Evolutionary conservation across 805 yeast genomes (phyloP), one percentile per base, ranked within the genome.

Genomic region (Ogataea pini): DNA sequence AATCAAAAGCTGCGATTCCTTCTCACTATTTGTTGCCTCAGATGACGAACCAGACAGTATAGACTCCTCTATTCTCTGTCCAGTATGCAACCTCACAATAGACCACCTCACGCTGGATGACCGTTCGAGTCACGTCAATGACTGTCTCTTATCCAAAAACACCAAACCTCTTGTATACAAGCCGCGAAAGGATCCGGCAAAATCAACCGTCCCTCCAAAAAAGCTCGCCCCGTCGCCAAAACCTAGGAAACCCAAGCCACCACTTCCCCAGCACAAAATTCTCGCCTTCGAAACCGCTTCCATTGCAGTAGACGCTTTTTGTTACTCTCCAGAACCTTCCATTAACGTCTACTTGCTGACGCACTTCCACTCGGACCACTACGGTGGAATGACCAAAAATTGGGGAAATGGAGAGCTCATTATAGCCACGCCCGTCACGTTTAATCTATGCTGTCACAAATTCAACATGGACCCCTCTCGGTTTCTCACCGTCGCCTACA

Each of bases 281-380:
- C 55, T 85, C 16, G 54, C 62, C 0, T 80, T 85, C 48, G 68
- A 64, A 7, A 50, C 55, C 36, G 52, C 58, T 10, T 59, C 61
- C 47, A 56, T 79, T 2, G 77, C 83, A 0, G 88, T 86, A 20
- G 94, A 86, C 67, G 90, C 90, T 0, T 80, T 86, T 65, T 69
- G 75, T 59, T 80, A 66, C 55, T 70, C 73, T 7, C 72, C 77
- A 0, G 72, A 78, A 51, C 70, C 69, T 0, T 62, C 66, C 1
- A 77, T 85, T 5, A 51, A 65, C 2, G 72, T 73, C 36, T 86
- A 86, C 64, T 79, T 85, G 52, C 67, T 87, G 20, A 77, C 89
- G 0, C 99, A 94, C 69, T 92, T 87, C 70, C 99, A 94, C 65
- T 73, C 96, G 0, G 99, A 94, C 63, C 99, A 94, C 63, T 94